Conservation (phyloP, 129 eudicot genomes). For the Kitagawia praeruptora region DNA sequence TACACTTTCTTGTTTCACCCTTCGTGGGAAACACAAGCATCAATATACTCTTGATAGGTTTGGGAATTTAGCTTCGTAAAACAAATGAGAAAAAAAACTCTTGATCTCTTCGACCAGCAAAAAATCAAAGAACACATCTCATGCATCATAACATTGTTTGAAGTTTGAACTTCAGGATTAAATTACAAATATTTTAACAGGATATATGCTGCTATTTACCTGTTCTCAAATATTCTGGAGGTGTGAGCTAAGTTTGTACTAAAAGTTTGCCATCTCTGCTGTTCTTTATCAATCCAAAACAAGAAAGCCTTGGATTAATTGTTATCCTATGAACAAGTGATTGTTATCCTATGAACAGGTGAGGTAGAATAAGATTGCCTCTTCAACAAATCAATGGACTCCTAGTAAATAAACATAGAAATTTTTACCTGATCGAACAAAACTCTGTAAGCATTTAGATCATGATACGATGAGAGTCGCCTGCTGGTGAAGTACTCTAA, state of each 20-base stretch:
- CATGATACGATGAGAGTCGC: constrained; percentile 81
- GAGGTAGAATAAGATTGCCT: constrained; percentile 11
- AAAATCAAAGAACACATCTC: not conserved
- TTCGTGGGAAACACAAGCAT: constrained; percentile 43
- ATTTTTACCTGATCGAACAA: constrained; percentile 81
- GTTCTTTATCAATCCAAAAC: constrained; percentile 94
- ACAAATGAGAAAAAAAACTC: not conserved
- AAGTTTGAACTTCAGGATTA: not conserved
- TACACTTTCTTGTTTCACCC: constrained; percentile 88
- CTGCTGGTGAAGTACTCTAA: constrained; percentile 76
- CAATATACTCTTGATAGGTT: not conserved
- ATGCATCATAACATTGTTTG: not conserved
- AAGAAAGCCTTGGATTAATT: constrained; percentile 96
- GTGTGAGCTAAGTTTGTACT: constrained; percentile 95
- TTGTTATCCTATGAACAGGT: constrained; percentile 48
- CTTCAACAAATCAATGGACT: not conserved
- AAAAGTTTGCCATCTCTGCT: constrained; percentile 93
- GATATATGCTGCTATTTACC: constrained; percentile 29
- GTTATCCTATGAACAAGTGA: no score
- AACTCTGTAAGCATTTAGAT: constrained; percentile 90
- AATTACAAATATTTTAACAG: not conserved
- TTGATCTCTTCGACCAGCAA: not conserved
- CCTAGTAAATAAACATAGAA: not conserved
- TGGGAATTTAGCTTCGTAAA: not conserved
- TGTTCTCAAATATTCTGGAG: constrained; percentile 90